Percentiles rank a stretch among this genome's conserved stretches.
These are phyloP conservation scores for Lavandula angustifolia DNA, from an alignment of 257 asterid genomes.

Conservation along the genomic window DNA sequence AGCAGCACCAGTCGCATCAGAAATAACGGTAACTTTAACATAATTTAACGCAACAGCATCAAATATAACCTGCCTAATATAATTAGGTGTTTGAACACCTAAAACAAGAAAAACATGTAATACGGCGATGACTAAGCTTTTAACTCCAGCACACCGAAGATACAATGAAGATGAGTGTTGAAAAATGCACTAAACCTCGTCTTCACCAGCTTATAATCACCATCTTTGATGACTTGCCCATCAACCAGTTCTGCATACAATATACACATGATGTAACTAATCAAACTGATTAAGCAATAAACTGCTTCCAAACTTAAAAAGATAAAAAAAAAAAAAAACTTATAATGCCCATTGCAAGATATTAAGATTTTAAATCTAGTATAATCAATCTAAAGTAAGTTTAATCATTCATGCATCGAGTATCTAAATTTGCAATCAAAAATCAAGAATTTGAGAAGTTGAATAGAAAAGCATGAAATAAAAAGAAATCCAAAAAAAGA, in stretches of 20 bases:
- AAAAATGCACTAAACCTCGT: slow-evolving; percentile 91
- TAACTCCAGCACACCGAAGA: slow-evolving; percentile 66
- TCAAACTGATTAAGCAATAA: slow-evolving; percentile 17
- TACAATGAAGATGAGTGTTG: slow-evolving; percentile 76
- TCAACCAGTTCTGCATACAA: slow-evolving; percentile 83
- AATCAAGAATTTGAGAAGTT: neutral
- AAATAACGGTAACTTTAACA: slow-evolving; percentile 57
- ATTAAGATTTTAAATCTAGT: neutral
- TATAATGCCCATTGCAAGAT: neutral
- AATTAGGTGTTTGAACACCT: slow-evolving; percentile 98
- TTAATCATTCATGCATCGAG: neutral
- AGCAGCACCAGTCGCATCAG: slow-evolving; percentile 92
- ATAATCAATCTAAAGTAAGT: neutral
- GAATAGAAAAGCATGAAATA: neutral
- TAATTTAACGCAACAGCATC: slow-evolving; percentile 86
- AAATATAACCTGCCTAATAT: slow-evolving; percentile 80
- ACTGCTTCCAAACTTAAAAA: slow-evolving; percentile 3
- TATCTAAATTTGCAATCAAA: slow-evolving; percentile 4
- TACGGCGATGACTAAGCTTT: slow-evolving; percentile 60
- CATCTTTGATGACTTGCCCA: slow-evolving; percentile 70
- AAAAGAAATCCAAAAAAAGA: neutral
- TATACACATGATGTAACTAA: too few species aligned
- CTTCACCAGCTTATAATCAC: slow-evolving; percentile 84
- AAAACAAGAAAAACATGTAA: slow-evolving; percentile 4
- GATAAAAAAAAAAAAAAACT: too few species aligned